These are phyloP conservation scores for Erucastrum elatum DNA, from an alignment of 345 rosid species.

Conservation along the genomic window DNA sequence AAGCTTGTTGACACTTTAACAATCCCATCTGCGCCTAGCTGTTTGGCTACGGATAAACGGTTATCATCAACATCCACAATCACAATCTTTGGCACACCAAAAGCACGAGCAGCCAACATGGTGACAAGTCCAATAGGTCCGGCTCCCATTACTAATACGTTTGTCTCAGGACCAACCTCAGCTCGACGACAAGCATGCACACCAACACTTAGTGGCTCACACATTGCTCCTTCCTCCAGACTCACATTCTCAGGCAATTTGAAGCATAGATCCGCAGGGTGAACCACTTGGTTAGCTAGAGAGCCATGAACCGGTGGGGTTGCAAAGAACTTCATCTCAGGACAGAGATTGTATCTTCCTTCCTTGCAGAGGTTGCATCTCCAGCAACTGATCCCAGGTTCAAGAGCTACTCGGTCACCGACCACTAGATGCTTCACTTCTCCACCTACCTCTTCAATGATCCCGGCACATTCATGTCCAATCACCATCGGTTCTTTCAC, in stretches of 20 bases:
- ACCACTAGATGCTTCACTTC: conserved; percentile 65
- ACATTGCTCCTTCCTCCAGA: conserved; percentile 98
- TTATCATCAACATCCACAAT: conserved; percentile 75
- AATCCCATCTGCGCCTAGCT: conserved; percentile 65
- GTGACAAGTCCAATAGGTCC: conserved; percentile 96
- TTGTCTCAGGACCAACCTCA: conserved; percentile 67
- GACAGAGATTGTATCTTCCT: conserved; percentile 88
- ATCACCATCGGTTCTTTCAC: conserved; percentile 90
- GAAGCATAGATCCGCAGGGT: conserved; percentile 87
- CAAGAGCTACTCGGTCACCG: conserved; percentile 85
- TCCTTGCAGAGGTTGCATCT: conserved; percentile 66
- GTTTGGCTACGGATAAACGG: conserved; percentile 71
- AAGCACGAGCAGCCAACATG: conserved; percentile 85
- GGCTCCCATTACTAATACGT: conserved; percentile 72
- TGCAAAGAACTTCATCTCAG: conserved; percentile 91
- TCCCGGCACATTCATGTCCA: conserved; percentile 95
- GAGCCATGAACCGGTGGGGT: conserved; percentile 93
- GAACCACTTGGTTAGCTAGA: conserved; percentile 89
- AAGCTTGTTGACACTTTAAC: conserved; percentile 63
- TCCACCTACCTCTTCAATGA: conserved; percentile 78
- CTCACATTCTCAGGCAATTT: conserved; percentile 87
- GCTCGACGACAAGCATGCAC: conserved; percentile 96
- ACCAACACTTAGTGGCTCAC: conserved; percentile 93
- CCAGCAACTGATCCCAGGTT: conserved; percentile 90
- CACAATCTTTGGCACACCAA: conserved; percentile 77